A percentile compares a stretch with the other conserved stretches of the same genome.
Conservation (phyloP, 2,329 filamentous ascomycete genomes). For the Pseudopyricularia cyperi region DNA sequence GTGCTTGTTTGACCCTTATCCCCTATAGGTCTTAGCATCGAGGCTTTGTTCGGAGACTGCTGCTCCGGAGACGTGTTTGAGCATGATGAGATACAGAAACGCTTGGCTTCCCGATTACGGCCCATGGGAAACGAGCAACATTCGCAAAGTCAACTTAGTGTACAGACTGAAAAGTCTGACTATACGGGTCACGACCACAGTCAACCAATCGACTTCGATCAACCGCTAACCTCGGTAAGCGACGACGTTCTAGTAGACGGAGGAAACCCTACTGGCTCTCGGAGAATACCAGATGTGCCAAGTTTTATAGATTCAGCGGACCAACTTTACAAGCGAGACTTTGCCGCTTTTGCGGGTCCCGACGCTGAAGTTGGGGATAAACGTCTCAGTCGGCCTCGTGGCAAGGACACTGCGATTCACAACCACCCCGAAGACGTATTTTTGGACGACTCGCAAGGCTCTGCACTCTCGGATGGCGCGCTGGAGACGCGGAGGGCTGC, state of each 20-base stretch:
- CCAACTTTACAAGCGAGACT: not conserved
- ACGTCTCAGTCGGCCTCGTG: conserved; percentile 1
- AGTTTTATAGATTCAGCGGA: not conserved
- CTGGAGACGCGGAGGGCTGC: conserved; percentile 17
- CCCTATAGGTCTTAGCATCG: conserved; percentile 40
- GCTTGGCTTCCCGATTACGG: not conserved
- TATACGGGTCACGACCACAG: not conserved
- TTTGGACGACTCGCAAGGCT: conserved; percentile 16
- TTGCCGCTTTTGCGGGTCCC: not conserved
- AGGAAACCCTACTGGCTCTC: not conserved
- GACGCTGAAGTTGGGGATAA: not conserved
- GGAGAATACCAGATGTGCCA: not conserved
- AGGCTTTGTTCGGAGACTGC: conserved; percentile 55
- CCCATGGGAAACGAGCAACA: not conserved
- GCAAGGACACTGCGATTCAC: conserved; percentile 7
- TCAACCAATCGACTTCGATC: not conserved
- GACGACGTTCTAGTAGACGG: not conserved
- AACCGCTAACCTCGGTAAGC: not conserved
- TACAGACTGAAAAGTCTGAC: not conserved
- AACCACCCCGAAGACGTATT: not conserved
- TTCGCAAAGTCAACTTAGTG: not conserved
- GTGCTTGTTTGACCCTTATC: not conserved
- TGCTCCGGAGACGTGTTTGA: conserved; percentile 50
- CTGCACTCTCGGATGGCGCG: conserved; percentile 13
- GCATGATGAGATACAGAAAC: conserved; percentile 37